Percentiles rank a stretch among this genome's conserved stretches.
phyloP scores from a whole-genome alignment of 2,329 filamentous ascomycete species.

The Mycogone perniciosa region DNA sequence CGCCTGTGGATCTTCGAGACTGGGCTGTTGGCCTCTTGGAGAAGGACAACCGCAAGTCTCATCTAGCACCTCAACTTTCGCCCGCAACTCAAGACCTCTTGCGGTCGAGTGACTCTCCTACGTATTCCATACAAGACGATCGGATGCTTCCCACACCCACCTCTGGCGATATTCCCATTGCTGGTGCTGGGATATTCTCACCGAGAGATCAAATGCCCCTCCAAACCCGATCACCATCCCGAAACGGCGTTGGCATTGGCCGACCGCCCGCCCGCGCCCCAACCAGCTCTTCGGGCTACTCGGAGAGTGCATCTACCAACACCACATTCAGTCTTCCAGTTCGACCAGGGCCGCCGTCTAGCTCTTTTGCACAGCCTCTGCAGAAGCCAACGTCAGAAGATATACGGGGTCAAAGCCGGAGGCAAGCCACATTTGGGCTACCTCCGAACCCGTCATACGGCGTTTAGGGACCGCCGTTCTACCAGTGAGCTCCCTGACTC shows the following conservation, averaged over 20 bases:
- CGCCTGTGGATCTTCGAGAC: conserved; percentile 84
- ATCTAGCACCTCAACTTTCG: conserved; percentile 73
- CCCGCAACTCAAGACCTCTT: conserved; percentile 73
- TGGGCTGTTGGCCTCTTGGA: conserved; percentile 96
- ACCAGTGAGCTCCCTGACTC: conserved; percentile 2
- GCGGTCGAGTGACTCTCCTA: conserved; percentile 56
- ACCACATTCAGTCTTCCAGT: conserved; percentile 58
- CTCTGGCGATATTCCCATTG: conserved; percentile 66
- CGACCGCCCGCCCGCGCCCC: conserved; percentile 41
- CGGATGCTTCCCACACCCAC: conserved; percentile 55
- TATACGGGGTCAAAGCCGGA: conserved; percentile 43
- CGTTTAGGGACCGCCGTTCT: conserved; percentile 18
- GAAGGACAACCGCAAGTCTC: conserved; percentile 89
- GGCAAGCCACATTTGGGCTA: conserved; percentile 48
- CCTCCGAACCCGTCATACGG: conserved; percentile 37
- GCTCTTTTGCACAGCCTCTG: conserved; percentile 51
- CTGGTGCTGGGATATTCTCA: conserved; percentile 47
- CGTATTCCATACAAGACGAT: conserved; percentile 34
- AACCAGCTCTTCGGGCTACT: conserved; percentile 39
- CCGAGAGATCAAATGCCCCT: conserved; percentile 44
- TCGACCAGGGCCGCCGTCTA: conserved; percentile 53
- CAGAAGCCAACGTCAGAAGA: conserved; percentile 52
- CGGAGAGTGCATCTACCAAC: conserved; percentile 36
- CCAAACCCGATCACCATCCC: conserved; percentile 46
- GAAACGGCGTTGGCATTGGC: conserved; percentile 40